Base-by-base conservation (phyloP, 805 yeast species). In the Saccharomycopsis synnaedendra region DNA sequence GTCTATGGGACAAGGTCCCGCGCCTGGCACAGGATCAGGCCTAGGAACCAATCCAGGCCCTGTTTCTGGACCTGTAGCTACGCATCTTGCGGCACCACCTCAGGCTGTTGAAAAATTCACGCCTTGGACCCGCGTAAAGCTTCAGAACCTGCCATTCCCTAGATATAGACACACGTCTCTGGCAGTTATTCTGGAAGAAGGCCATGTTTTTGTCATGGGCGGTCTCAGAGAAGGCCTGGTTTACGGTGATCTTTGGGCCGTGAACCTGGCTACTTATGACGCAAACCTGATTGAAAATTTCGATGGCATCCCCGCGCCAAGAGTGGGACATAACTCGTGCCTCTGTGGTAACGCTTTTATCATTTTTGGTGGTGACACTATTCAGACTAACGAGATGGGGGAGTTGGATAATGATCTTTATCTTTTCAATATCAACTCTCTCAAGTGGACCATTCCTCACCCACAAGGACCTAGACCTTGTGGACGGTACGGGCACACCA, bases 291-390 rank as follows among this genome's bases (percentile, higher is more conserved):
- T 82, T 44, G 85, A 83, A 51, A 85, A 84, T 51, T 76, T 78
- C 44, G 86, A 82, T 52, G 80, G 84, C 44, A 77, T 86, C 11
- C 96, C 97, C 2, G 90, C 96, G 19, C 96, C 97, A 34, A 79
- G 98, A 57, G 96, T 90, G 5, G 97, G 97, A 3, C 99, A 93
- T 64, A 86, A 96, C 4, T 75, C 95, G 1, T 84, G 89, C 6
- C 71, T 90, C 34, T 82, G 95, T 52, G 98, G 97, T 9, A 90
- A 89, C 60, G 97, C 97, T 1, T 93, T 82, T 58, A 88, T 93
- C 41, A 78, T 93, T 9, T 90, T 86, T 64, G 98, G 97, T 35
- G 99, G 99, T 58, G 98, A 93, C 61, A 93, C 97, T 1, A 84
- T 80, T 38, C 75, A 75, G 55, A 82, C 88, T 35, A 87, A 83